Percentiles rank a stretch among this genome's conserved stretches.
Conservation (phyloP, 768 basidiomycete genomes). For the Hirschioporus abietinus region DNA sequence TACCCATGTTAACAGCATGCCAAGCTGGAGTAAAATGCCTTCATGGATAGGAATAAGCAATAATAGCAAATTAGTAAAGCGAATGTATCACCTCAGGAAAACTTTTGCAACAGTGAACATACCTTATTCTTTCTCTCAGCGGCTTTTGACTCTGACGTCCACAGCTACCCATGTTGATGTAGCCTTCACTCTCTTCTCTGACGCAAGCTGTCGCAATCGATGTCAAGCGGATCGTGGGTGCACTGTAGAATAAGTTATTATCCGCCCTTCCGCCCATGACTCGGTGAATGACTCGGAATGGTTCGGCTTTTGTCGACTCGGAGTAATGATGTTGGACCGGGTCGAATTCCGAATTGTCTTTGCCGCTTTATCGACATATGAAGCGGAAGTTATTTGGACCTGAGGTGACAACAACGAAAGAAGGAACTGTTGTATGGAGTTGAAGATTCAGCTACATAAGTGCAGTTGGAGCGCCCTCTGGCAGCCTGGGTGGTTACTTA, state of each 20-base stretch:
- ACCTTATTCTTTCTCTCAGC: slow-evolving; percentile 13
- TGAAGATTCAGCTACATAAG: too few species aligned
- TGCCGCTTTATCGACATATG: not conserved
- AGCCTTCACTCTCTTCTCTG: not conserved
- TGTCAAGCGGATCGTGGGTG: not conserved
- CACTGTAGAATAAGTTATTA: not conserved
- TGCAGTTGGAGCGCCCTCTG: too few species aligned
- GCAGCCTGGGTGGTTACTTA: too few species aligned
- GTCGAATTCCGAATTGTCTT: not conserved
- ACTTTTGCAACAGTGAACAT: not conserved
- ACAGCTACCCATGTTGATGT: not conserved
- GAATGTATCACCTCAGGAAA: not conserved
- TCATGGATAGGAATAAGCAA: not conserved
- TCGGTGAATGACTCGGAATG: not conserved
- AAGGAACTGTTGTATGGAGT: too few species aligned
- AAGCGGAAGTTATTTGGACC: too few species aligned
- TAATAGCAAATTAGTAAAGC: not conserved
- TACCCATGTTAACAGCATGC: slow-evolving; percentile 53
- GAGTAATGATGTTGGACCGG: not conserved
- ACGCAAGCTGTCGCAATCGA: not conserved
- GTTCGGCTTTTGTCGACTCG: not conserved
- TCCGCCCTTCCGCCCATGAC: not conserved
- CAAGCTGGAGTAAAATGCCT: slow-evolving; percentile 53
- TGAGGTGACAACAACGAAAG: too few species aligned
- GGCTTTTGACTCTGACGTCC: not conserved